Base-by-base conservation (phyloP, 805 yeast species). In the Ogataea dorogensis region DNA sequence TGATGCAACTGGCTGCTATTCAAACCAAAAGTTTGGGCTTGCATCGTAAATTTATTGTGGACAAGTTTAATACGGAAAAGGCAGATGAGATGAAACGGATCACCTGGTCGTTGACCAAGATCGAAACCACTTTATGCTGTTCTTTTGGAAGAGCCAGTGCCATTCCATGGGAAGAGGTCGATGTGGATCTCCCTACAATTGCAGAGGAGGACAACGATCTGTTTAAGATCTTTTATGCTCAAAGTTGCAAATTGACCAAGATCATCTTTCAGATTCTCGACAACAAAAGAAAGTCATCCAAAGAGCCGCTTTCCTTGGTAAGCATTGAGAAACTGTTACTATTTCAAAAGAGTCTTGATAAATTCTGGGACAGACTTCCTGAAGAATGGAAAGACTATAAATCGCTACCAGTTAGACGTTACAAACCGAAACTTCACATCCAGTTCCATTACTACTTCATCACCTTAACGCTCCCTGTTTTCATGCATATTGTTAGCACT, bases 21-120 rank as follows among this genome's bases (percentile, higher is more conserved):
- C 77, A 73, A 49, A 64, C 71, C 1, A 60, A 66, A 18, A 61
- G 74, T n/a, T 49, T 72, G n/a, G 77, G 77, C 0, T 50, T 71
- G 3, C 75, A 72, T 46, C 56, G 70, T 33, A 61, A 57, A 29
- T 51, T 64, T 18, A 62, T 63, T 20, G 64, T 61, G 7, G 51
- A 56, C 31, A 62, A 60, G 38, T 62, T 62, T 31, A 54, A 49
- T 18, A 49, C 42, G 18, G 59, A 53, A n/a, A 58, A 57, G 28
- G 57, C 61, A 3, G 68, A 66, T 30, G 70, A 65, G 24, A 63
- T 59, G 62, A 63, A 61, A 31, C 47, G 70, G 23, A 56, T 65
- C n/a, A 49, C 64, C 53, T 72, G 77, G 75, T 57, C 75, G 0
- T 36, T 72, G 19, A 62, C 67, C 24, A 69, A 67, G 33, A 51